Evolutionary conservation across 1,284 basidiomycete species (phyloP), one percentile per base, ranked within the genome.

Genomic region (Phellopilus nigrolimitatus): DNA sequence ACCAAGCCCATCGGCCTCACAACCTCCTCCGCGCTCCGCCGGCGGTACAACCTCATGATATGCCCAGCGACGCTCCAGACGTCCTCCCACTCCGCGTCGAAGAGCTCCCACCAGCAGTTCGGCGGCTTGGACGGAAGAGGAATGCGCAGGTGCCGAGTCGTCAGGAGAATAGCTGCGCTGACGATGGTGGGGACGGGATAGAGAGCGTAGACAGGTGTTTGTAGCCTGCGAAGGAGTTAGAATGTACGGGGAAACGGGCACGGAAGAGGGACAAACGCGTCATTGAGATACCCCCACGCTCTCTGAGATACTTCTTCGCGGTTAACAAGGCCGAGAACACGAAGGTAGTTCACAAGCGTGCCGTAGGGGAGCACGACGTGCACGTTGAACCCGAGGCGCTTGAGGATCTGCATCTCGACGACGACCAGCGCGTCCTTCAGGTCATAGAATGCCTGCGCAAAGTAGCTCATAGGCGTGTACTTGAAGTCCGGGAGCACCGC

Each of bases 321-420:
- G 52, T 76, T 75, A 31, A 79, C 80, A 50, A 99, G 73, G 28
- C 91, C 92, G 12, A 99, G 78, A 21, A 97, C 82, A 54, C 92
- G 82, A 57, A 97, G 76, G 66, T 99, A 99, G 70, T 97, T 98
- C 62, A 98, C 87, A 56, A 98, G 79, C 10, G 93, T 92, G 21
- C 88, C 92, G 63, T 98, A 98, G 0, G 97, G 95, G 36, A 98
- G 72, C 12, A 91, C 87, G 43, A 95, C 91, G 61, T 87, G 76
- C 46, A 93, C 88, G 61, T 93, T 88, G 70, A 94, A 94, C 3
- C 89, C 91, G 9, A 94, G 77, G 31, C 94, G 81, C 70, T 99
- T 99, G 57, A 99, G 76, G 15, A 99, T 80, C 65, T 99, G 97
- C 91, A 99, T 98, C 69, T 99, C 97, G 1, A 88, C 84, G 12